Percentiles rank a stretch among this genome's conserved stretches.
These are phyloP conservation scores for Plasmodium relictum DNA, from an alignment of 169 alveolate species.

Conservation along the genomic window DNA sequence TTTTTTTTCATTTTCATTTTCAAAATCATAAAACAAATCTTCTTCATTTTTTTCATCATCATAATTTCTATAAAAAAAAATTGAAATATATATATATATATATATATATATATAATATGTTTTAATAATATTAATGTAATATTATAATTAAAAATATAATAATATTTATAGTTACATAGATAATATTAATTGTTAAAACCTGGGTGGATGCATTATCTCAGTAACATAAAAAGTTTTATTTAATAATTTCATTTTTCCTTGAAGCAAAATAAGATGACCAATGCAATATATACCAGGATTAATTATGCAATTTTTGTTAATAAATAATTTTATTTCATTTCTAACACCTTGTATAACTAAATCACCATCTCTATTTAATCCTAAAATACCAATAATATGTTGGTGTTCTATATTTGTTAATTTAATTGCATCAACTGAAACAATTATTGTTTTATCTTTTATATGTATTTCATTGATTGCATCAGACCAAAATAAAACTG, in stretches of 20 bases:
- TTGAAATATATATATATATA: neutral
- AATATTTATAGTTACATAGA: neutral
- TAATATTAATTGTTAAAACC: slow-evolving; percentile 2
- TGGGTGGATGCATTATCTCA: slow-evolving; percentile 85
- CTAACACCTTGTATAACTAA: slow-evolving; percentile 82
- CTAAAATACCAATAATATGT: slow-evolving; percentile 80
- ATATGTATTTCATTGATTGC: slow-evolving; percentile 64
- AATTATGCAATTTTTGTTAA: slow-evolving; percentile 73
- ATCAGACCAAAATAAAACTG: slow-evolving; percentile 70
- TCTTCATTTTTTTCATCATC: slow-evolving; percentile 64
- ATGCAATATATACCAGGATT: slow-evolving; percentile 82
- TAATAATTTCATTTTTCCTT: slow-evolving; percentile 60
- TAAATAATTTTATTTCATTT: slow-evolving; percentile 72
- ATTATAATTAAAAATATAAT: neutral
- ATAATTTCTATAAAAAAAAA: slow-evolving; percentile 22
- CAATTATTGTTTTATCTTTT: slow-evolving; percentile 30
- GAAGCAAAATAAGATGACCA: slow-evolving; percentile 81
- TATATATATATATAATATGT: neutral
- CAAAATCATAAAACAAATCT: slow-evolving; percentile 52
- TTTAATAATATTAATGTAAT: neutral
- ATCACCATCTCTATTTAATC: slow-evolving; percentile 81
- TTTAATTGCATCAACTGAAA: slow-evolving; percentile 83
- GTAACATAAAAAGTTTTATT: slow-evolving; percentile 79
- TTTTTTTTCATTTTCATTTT: slow-evolving; percentile 61
- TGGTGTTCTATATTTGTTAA: slow-evolving; percentile 79